Percentiles rank a stretch among this genome's conserved stretches.
phyloP scores from a whole-genome alignment of 2,329 filamentous ascomycete species.

The Hymenoscyphus albidus region DNA sequence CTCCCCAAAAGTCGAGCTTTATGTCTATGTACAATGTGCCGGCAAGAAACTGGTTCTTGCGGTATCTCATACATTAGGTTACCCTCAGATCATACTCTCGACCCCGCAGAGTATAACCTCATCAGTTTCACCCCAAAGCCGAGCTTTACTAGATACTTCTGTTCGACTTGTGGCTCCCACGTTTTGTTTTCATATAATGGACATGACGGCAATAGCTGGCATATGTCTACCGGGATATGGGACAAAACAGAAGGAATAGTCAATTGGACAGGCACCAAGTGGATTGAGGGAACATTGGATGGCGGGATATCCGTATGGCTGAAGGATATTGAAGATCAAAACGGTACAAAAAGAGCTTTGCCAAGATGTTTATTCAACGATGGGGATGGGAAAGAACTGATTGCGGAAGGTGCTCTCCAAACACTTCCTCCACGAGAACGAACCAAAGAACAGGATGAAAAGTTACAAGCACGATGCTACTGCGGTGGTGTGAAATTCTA shows the following conservation, averaged over 20 bases:
- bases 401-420: background rate
- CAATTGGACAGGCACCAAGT: constrained; percentile 28
- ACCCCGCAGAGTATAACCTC: constrained; percentile 36
- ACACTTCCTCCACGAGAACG: background rate
- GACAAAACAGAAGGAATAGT: constrained; percentile 29
- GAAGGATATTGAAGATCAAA: constrained; percentile 16
- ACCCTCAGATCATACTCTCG: constrained; percentile 29
- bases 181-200: constrained; percentile 36
- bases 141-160: constrained; percentile 42
- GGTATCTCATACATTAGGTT: constrained; percentile 43
- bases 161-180: constrained; percentile 47
- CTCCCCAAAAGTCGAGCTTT: constrained; percentile 40
- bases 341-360: constrained; percentile 13
- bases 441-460: constrained; percentile 8
- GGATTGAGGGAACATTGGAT: constrained; percentile 45
- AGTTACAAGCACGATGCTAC: constrained; percentile 47
- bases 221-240: constrained; percentile 37
- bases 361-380: background rate
- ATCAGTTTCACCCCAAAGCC: constrained; percentile 19
- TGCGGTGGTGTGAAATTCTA: constrained; percentile 54
- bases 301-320: constrained; percentile 48
- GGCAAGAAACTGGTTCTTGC: constrained; percentile 45
- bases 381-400: background rate
- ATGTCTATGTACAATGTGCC: constrained; percentile 51
- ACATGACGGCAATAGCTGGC: constrained; percentile 26